A percentile compares a stretch with the other conserved stretches of the same genome.
These are phyloP conservation scores for Nakaseomyces uthaithaninus DNA, from an alignment of 1,139 yeast species.

Conservation along the genomic window DNA sequence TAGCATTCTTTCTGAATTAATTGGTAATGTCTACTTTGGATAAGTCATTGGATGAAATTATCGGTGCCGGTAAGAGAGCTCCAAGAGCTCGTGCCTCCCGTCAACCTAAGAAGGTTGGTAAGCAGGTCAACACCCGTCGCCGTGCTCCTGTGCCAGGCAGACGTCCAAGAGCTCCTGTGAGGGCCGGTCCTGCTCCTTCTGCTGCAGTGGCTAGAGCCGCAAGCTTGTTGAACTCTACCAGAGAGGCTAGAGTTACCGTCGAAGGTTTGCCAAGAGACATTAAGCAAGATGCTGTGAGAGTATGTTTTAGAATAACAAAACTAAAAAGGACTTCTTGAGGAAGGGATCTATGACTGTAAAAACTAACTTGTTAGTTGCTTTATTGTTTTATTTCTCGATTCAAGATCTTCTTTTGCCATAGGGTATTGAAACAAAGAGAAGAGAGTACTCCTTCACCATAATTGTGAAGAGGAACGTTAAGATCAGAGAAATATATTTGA, in stretches of 20 bases:
- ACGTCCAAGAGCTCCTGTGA: conserved; percentile 25
- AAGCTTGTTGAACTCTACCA: conserved; percentile 42
- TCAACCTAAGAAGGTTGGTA: conserved; percentile 26
- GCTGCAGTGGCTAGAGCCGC: conserved; percentile 39
- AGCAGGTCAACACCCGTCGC: conserved; percentile 26
- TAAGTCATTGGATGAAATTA: conserved; percentile 92
- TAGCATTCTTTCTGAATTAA: background rate
- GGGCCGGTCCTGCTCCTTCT: conserved; percentile 9
- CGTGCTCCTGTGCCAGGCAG: conserved; percentile 20
- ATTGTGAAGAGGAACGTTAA: too few species aligned
- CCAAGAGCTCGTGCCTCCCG: conserved; percentile 32
- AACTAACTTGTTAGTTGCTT: background rate
- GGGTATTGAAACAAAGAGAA: too few species aligned
- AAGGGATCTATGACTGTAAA: background rate
- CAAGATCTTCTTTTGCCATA: too few species aligned
- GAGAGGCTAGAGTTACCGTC: conserved; percentile 67
- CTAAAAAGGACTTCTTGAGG: background rate
- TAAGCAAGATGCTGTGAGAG: conserved; percentile 70
- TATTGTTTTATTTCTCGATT: too few species aligned
- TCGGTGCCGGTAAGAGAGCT: conserved; percentile 49
- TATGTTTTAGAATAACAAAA: conserved; percentile 50
- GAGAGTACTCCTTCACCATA: too few species aligned
- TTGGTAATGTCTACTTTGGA: conserved; percentile 61
- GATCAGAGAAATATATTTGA: too few species aligned
- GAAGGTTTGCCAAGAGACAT: conserved; percentile 74